Conservation (phyloP, 768 basidiomycete genomes). For the Agaricus subrufescens region DNA sequence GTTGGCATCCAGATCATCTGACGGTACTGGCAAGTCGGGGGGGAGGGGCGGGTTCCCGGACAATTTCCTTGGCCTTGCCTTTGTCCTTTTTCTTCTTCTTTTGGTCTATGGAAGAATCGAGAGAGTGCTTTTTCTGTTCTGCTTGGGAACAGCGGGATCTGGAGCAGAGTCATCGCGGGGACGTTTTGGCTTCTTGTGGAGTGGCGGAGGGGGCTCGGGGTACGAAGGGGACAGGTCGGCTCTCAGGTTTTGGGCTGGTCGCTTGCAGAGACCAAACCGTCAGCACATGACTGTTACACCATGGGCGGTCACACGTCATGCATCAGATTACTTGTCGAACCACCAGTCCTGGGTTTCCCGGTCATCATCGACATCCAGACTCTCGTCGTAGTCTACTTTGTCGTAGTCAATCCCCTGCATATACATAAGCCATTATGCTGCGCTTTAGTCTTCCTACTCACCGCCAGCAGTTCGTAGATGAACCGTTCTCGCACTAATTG, state of each 20-base stretch:
- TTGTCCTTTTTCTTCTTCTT: slow-evolving; percentile 28
- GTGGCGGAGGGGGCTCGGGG: slow-evolving; percentile 12
- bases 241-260: slow-evolving; percentile 14
- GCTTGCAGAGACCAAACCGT: slow-evolving; percentile 5
- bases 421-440: not conserved
- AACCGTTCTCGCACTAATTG: slow-evolving; percentile 62
- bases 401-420: slow-evolving; percentile 66
- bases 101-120: slow-evolving; percentile 15
- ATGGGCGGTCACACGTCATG: not conserved
- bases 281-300: slow-evolving; percentile 9
- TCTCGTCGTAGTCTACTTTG: slow-evolving; percentile 70
- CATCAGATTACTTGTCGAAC: slow-evolving; percentile 48
- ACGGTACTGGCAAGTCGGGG: slow-evolving; percentile 12
- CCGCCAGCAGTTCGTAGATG: slow-evolving; percentile 74
- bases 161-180: too few relatives aligned
- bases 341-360: slow-evolving; percentile 63
- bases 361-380: slow-evolving; percentile 55
- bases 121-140: slow-evolving; percentile 31
- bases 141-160: slow-evolving; percentile 14
- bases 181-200: too few relatives aligned
- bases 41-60: slow-evolving; percentile 1
- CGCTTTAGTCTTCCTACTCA: slow-evolving; percentile 24
- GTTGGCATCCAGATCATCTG: slow-evolving; percentile 27
- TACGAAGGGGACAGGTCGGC: slow-evolving; percentile 29
- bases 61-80: slow-evolving; percentile 24